These are phyloP conservation scores for Acanthamoeba lenticulata DNA, from an alignment of 208 protist species.

Conservation along the genomic window DNA sequence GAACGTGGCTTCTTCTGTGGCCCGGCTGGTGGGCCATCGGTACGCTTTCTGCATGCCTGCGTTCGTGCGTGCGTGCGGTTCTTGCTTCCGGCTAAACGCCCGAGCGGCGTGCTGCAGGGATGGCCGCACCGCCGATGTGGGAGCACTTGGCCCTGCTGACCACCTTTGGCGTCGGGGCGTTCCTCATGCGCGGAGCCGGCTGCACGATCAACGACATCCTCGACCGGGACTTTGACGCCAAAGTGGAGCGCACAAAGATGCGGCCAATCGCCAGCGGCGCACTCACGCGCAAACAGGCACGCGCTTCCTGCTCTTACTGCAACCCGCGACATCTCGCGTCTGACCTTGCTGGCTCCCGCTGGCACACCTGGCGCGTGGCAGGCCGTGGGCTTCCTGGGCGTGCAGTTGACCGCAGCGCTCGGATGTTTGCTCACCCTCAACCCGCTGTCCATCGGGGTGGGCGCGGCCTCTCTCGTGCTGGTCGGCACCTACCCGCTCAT, in stretches of 20 bases:
- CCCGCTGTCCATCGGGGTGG: constrained; percentile 75
- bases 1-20: constrained; percentile 87
- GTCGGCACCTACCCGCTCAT: constrained; percentile 88
- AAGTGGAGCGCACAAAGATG: constrained; percentile 64
- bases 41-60: too few species aligned
- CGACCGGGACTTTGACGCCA: constrained; percentile 87
- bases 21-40: constrained; percentile 77
- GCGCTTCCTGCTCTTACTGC: constrained; percentile 75
- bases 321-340: not conserved
- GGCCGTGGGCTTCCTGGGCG: constrained; percentile 79
- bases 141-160: constrained; percentile 71
- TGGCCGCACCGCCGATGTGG: constrained; percentile 54
- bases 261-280: constrained; percentile 86
- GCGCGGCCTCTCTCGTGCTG: constrained; percentile 82
- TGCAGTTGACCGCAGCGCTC: constrained; percentile 76
- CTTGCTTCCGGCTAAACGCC: not conserved
- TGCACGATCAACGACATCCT: constrained; percentile 92
- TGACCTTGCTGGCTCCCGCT: too few species aligned
- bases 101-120: not conserved
- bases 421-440: constrained; percentile 25
- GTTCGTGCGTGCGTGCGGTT: too few species aligned
- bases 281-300: constrained; percentile 71
- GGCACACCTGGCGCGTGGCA: not conserved
- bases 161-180: constrained; percentile 69
- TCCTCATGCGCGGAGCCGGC: constrained; percentile 90